Percentiles rank a stretch among this genome's conserved stretches.
Conservation (phyloP, 2,329 filamentous ascomycete species). For the Ambrosiella xylebori region DNA sequence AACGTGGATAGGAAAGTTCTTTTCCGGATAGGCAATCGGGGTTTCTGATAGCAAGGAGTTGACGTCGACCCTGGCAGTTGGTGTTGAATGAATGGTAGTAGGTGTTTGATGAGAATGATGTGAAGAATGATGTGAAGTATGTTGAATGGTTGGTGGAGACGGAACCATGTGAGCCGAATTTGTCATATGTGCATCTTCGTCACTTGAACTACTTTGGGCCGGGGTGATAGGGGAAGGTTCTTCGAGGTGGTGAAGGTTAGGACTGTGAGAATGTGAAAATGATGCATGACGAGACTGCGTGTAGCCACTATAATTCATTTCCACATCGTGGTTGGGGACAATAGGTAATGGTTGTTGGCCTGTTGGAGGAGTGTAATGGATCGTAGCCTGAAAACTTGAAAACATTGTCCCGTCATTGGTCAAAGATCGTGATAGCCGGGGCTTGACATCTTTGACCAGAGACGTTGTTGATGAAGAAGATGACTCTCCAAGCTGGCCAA, state of each 20-base stretch:
- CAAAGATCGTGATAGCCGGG: neutral
- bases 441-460: neutral
- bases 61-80: conserved; percentile 36
- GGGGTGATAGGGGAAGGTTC: conserved; percentile 24
- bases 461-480: neutral
- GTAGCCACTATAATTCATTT: neutral
- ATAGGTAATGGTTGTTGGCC: neutral
- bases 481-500: conserved; percentile 1
- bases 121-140: neutral
- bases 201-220: conserved; percentile 23
- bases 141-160: conserved; percentile 5
- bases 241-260: neutral
- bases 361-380: neutral
- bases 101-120: neutral
- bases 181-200: conserved; percentile 19
- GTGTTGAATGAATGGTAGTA: conserved; percentile 13
- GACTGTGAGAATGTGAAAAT: conserved; percentile 5
- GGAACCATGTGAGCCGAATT: conserved; percentile 14
- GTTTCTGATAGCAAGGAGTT: conserved; percentile 44
- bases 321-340: neutral
- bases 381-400: conserved; percentile 8
- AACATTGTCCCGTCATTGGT: conserved; percentile 2
- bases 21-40: conserved; percentile 16
- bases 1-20: conserved; percentile 2
- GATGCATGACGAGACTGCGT: conserved; percentile 3